These are phyloP conservation scores for Penicillium atrosanguineum DNA, from an alignment of 495 filamentous ascomycete genomes.

Conservation along the genomic window DNA sequence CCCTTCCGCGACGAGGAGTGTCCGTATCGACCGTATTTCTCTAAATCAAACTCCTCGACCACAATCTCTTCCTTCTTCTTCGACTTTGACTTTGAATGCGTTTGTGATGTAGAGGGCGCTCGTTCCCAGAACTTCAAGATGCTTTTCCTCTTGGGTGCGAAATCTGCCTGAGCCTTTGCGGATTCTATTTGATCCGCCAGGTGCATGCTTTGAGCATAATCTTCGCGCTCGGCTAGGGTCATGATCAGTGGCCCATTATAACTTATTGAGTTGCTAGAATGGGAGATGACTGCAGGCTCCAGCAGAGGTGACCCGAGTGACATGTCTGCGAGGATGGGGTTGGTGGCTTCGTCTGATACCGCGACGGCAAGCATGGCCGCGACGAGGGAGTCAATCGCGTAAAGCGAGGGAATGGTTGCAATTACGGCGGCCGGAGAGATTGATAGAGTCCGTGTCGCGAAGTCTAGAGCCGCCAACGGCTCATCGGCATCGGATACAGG, in stretches of 20 bases:
- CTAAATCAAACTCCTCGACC: slow-evolving; percentile 47
- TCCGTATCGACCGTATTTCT: slow-evolving; percentile 43
- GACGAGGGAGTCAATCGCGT: slow-evolving; percentile 72
- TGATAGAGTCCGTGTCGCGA: slow-evolving; percentile 45
- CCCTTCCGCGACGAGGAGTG: slow-evolving; percentile 33
- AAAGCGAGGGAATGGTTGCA: slow-evolving; percentile 55
- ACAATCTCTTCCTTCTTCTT: slow-evolving; percentile 28
- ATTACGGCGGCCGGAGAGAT: slow-evolving; percentile 44
- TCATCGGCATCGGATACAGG: slow-evolving; percentile 42
- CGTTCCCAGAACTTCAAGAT: slow-evolving; percentile 27
- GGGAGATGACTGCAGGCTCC: neutral
- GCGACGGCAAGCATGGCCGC: slow-evolving; percentile 69
- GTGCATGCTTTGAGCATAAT: slow-evolving; percentile 32
- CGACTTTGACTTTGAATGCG: neutral
- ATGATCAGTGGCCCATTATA: slow-evolving; percentile 35
- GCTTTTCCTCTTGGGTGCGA: slow-evolving; percentile 9
- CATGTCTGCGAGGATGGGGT: slow-evolving; percentile 37
- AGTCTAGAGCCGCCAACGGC: slow-evolving; percentile 49
- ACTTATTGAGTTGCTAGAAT: slow-evolving; percentile 2
- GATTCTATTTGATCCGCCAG: slow-evolving; percentile 34
- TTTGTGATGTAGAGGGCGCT: neutral
- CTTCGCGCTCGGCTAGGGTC: slow-evolving; percentile 44
- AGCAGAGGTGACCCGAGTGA: slow-evolving; percentile 21
- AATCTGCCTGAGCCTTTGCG: slow-evolving; percentile 8
- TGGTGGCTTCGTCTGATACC: slow-evolving; percentile 53